A percentile compares a stretch with the other conserved stretches of the same genome.
Evolutionary conservation across 2,329 filamentous ascomycete species (phyloP).

Genomic region (Pseudogymnoascus sp.): DNA sequence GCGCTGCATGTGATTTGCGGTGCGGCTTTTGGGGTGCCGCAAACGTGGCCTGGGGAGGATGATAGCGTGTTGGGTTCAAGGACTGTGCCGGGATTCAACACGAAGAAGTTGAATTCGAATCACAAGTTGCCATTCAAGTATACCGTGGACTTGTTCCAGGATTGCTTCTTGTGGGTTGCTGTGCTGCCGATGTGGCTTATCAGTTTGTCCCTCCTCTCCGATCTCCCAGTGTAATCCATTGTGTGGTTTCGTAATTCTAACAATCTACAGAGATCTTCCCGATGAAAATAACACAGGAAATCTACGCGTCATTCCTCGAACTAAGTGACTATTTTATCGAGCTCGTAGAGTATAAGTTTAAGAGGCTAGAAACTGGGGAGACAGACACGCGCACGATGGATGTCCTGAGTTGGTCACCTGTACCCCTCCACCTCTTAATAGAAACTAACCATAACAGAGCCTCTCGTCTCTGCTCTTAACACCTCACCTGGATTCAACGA

Average conservation of each 20-base stretch:
- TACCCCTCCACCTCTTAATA: neutral
- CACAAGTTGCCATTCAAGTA: conserved; percentile 43
- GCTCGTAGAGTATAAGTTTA: conserved; percentile 9
- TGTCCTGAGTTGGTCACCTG: conserved; percentile 17
- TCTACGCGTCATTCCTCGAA: conserved; percentile 2
- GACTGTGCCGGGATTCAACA: conserved; percentile 11
- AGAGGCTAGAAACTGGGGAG: conserved; percentile 18
- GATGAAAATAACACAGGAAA: neutral
- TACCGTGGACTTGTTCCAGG: conserved; percentile 39
- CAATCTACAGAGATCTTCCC: neutral
- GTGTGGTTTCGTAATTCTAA: neutral
- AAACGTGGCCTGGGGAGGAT: conserved; percentile 36
- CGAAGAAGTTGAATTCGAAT: conserved; percentile 20
- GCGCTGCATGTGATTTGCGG: conserved; percentile 47
- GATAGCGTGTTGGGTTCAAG: conserved; percentile 18
- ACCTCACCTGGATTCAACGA: conserved; percentile 10
- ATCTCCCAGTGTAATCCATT: neutral
- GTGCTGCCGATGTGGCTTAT: conserved; percentile 38
- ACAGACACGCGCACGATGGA: conserved; percentile 22
- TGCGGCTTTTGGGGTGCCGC: conserved; percentile 40
- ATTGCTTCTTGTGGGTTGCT: conserved; percentile 41
- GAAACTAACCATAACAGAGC: conserved; percentile 13
- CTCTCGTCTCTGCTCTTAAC: conserved; percentile 16
- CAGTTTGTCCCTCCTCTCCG: conserved; percentile 20
- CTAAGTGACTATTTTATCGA: neutral